Percentiles rank a stretch among this genome's conserved stretches.
These are phyloP conservation scores for Voacanga thouarsii DNA, from an alignment of 257 asterid species.

Conservation along the genomic window DNA sequence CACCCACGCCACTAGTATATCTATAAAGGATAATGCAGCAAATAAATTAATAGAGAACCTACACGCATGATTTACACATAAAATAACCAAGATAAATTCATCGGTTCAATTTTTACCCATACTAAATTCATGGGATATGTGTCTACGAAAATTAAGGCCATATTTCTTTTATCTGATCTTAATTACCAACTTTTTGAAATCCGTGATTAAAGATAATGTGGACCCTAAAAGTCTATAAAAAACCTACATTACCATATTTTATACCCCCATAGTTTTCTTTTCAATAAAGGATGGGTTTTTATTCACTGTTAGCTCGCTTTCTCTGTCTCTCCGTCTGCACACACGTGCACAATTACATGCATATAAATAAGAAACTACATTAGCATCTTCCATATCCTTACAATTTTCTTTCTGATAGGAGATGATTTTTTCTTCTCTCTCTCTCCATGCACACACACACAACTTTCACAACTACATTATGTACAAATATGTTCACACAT, in stretches of 20 bases:
- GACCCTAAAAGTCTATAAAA: too few species aligned
- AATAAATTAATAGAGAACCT: background rate
- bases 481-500: too few species aligned
- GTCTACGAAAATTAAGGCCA: background rate
- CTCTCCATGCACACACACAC: too few species aligned
- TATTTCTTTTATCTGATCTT: background rate
- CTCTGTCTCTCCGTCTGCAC: background rate
- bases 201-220: background rate
- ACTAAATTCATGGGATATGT: background rate
- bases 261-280: too few species aligned
- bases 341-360: background rate
- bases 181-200: background rate
- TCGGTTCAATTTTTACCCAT: background rate
- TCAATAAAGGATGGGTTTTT: too few species aligned
- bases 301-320: background rate
- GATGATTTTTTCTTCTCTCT: too few species aligned
- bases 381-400: background rate
- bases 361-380: background rate
- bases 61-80: background rate
- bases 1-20: background rate
- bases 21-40: background rate
- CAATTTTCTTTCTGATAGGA: background rate
- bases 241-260: background rate
- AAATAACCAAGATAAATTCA: background rate
- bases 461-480: background rate